Conservation (phyloP, 2,329 filamentous ascomycete species). For the Aspergillus sp. region DNA sequence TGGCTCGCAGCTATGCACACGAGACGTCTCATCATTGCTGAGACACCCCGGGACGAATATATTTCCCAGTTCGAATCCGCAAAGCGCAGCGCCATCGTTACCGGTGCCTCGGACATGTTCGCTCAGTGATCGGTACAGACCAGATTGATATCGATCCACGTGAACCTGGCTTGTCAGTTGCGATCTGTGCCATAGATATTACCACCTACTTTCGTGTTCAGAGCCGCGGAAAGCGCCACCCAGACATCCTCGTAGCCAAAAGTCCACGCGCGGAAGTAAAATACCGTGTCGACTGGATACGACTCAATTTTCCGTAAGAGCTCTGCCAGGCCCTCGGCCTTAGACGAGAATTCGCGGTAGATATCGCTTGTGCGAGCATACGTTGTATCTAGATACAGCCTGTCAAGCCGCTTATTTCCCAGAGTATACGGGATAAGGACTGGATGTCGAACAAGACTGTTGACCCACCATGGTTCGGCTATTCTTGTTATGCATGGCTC, state of each 20-base stretch:
- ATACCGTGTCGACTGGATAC: conserved; percentile 66
- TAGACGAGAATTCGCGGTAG: conserved; percentile 48
- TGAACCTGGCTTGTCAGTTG: conserved; percentile 51
- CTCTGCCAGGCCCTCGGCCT: conserved; percentile 67
- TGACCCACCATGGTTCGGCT: conserved; percentile 78
- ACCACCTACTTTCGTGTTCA: conserved; percentile 51
- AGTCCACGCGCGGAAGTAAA: conserved; percentile 83
- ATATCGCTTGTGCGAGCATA: conserved; percentile 49
- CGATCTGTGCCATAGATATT: background rate
- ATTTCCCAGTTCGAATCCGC: conserved; percentile 69
- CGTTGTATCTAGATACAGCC: conserved; percentile 82
- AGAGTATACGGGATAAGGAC: conserved; percentile 63
- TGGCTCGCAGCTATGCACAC: conserved; percentile 79
- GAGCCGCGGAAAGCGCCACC: conserved; percentile 63
- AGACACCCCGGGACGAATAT: conserved; percentile 59
- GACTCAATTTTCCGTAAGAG: conserved; percentile 57
- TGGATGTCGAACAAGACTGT: conserved; percentile 61
- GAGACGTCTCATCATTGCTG: conserved; percentile 51
- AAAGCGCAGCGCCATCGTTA: conserved; percentile 57
- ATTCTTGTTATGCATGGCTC: conserved; percentile 5
- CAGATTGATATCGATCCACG: conserved; percentile 69
- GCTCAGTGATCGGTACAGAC: conserved; percentile 58
- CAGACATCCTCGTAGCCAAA: conserved; percentile 92
- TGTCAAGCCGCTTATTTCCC: conserved; percentile 60
- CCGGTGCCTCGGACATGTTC: conserved; percentile 35